A percentile compares a stretch with the other conserved stretches of the same genome.
These are phyloP conservation scores for Babesia microti DNA, from an alignment of 169 alveolate species.

Conservation along the genomic window DNA sequence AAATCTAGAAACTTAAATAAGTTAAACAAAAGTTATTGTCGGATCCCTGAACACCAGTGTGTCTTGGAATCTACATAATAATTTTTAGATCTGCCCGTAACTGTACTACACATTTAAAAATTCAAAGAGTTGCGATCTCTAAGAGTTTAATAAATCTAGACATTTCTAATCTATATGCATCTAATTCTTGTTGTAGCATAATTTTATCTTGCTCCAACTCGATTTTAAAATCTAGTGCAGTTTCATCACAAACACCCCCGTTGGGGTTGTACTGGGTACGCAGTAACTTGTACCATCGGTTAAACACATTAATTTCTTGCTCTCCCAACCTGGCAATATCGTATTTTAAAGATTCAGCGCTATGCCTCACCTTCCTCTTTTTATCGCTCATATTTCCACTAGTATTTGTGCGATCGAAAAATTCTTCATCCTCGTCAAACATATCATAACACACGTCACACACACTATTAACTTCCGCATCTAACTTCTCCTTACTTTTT, in stretches of 20 bases:
- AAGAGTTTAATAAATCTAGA: no score
- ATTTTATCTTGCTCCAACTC: conserved; percentile 20
- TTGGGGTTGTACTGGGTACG: conserved; percentile 2
- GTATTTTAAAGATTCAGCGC: conserved; percentile 10
- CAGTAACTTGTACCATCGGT: conserved; percentile 27
- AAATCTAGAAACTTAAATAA: no score
- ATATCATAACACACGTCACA: conserved; percentile 40
- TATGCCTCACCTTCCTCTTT: conserved; percentile 11
- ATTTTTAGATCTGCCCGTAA: no score
- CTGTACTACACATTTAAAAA: no score
- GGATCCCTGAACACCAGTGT: no score
- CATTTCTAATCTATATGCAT: conserved; percentile 15
- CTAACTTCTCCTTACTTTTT: conserved; percentile 15
- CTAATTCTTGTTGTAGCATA: conserved; percentile 18
- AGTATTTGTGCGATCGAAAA: conserved; percentile 17
- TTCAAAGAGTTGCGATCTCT: no score
- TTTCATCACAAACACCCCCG: conserved; percentile 4
- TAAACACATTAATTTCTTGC: conserved; percentile 22
- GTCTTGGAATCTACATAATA: no score
- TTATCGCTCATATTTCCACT: not conserved
- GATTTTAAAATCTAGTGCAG: conserved; percentile 15
- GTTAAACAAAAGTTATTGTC: no score
- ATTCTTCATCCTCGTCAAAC: conserved; percentile 39
- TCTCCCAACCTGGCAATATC: conserved; percentile 10
- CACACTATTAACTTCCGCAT: conserved; percentile 5